phyloP scores from a whole-genome alignment of 139 green algal genomes.

The Coelastrella sp. region DNA sequence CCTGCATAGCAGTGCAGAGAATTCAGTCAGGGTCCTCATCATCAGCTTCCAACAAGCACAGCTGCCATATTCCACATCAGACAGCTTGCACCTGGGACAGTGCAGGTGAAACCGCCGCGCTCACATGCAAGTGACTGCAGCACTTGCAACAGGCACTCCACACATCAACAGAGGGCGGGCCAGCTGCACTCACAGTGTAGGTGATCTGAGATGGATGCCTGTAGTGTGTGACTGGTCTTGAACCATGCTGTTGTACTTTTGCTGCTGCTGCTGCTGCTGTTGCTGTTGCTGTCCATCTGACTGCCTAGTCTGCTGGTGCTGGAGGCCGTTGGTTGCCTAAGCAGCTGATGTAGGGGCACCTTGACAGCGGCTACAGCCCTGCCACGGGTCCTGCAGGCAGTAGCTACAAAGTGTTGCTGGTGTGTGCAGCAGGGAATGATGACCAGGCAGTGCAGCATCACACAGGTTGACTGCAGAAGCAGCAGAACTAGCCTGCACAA shows the following conservation, averaged over 20 bases:
- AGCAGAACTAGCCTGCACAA: no score
- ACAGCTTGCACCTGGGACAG: no score
- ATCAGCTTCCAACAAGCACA: not conserved
- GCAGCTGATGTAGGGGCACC: constrained; percentile 34
- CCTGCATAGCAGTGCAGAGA: not conserved
- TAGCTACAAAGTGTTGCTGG: not conserved
- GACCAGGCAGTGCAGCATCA: no score
- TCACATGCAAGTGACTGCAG: not conserved
- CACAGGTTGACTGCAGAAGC: no score
- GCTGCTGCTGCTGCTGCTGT: constrained; percentile 25
- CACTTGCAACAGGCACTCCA: not conserved
- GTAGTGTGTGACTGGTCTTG: constrained; percentile 12
- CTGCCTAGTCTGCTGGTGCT: not conserved
- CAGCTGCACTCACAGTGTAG: constrained; percentile 15
- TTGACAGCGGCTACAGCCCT: constrained; percentile 1
- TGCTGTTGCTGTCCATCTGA: not conserved
- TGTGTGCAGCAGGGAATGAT: no score
- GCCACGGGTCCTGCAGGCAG: constrained; percentile 35
- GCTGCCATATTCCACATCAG: not conserved
- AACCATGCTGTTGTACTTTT: not conserved
- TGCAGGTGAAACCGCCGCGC: no score
- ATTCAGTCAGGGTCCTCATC: not conserved
- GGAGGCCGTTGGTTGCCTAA: not conserved
- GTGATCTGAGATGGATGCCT: constrained; percentile 32
- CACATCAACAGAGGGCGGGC: not conserved